Evolutionary conservation across 2,329 filamentous ascomycete genomes (phyloP).

Genomic region (Metarhizium album): DNA sequence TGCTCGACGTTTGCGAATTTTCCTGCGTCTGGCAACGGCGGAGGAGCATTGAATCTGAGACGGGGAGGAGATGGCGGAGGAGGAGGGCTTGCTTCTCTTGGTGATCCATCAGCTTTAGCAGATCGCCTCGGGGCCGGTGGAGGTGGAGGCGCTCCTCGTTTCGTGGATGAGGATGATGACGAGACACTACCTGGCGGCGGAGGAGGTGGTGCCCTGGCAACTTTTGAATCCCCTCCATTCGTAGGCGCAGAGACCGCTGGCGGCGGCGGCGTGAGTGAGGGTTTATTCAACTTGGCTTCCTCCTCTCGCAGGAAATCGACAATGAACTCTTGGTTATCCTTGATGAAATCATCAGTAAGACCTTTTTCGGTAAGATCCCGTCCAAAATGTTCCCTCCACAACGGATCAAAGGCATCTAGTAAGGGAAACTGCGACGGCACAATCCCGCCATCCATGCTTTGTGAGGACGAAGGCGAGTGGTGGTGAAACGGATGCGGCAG

Average conservation of each 20-base stretch:
- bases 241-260: conserved; percentile 15
- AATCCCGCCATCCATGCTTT: conserved; percentile 35
- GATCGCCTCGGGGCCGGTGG: conserved; percentile 46
- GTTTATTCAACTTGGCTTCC: conserved; percentile 27
- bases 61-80: conserved; percentile 48
- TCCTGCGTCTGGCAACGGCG: conserved; percentile 80
- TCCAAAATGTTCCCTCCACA: conserved; percentile 56
- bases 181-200: conserved; percentile 12
- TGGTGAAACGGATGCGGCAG: conserved; percentile 24
- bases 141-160: conserved; percentile 19
- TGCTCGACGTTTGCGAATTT: conserved; percentile 58
- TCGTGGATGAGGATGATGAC: conserved; percentile 7
- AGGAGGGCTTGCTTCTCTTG: conserved; percentile 59
- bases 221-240: conserved; percentile 21
- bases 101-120: conserved; percentile 46
- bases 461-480: conserved; percentile 30
- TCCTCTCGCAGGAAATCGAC: conserved; percentile 52
- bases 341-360: conserved; percentile 55
- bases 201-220: conserved; percentile 24
- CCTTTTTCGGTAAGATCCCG: conserved; percentile 52
- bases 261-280: conserved; percentile 12
- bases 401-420: conserved; percentile 52
- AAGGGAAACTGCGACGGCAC: conserved; percentile 46
- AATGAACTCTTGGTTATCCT: conserved; percentile 59
- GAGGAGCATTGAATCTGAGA: conserved; percentile 71